These are phyloP conservation scores for Beauveria brongniartii DNA, from an alignment of 2,329 filamentous ascomycete genomes.

Conservation along the genomic window DNA sequence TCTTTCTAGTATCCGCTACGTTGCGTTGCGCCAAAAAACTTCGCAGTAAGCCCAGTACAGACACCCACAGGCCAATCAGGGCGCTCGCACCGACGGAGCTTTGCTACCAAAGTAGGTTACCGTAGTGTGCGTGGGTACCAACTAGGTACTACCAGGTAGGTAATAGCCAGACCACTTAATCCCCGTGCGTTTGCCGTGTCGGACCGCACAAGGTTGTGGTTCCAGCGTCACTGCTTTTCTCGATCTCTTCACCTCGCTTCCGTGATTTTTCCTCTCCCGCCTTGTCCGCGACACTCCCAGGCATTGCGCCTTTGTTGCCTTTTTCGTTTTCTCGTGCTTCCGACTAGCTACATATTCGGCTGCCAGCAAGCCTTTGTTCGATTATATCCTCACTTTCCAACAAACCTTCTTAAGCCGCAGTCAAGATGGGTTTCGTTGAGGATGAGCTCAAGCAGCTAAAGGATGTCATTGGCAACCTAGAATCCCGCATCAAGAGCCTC, in stretches of 20 bases:
- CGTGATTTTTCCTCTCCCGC: not conserved
- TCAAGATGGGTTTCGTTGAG: constrained; percentile 79
- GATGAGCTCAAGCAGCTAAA: constrained; percentile 81
- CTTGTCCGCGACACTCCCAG: constrained; percentile 6
- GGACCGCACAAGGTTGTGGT: constrained; percentile 1
- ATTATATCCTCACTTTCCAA: not conserved
- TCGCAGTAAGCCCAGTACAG: not conserved
- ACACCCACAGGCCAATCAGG: constrained; percentile 6
- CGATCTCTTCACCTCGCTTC: constrained; percentile 6
- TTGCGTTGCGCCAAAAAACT: constrained; percentile 8
- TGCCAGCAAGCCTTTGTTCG: not conserved
- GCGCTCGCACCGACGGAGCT: constrained; percentile 2
- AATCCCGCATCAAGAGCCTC: constrained; percentile 77
- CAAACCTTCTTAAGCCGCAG: constrained; percentile 15
- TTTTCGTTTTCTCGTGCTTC: not conserved
- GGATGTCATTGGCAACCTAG: constrained; percentile 73
- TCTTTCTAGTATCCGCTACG: constrained; percentile 4
- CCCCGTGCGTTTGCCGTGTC: constrained; percentile 6
- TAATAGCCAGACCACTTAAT: not conserved
- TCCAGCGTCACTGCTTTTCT: constrained; percentile 11
- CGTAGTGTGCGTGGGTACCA: too few species aligned
- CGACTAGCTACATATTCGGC: constrained; percentile 1
- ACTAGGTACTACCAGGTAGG: too few species aligned
- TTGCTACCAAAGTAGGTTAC: not conserved
- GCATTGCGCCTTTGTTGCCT: constrained; percentile 15